Conservation (phyloP, 768 basidiomycete genomes). For the Calocera viscosa region DNA sequence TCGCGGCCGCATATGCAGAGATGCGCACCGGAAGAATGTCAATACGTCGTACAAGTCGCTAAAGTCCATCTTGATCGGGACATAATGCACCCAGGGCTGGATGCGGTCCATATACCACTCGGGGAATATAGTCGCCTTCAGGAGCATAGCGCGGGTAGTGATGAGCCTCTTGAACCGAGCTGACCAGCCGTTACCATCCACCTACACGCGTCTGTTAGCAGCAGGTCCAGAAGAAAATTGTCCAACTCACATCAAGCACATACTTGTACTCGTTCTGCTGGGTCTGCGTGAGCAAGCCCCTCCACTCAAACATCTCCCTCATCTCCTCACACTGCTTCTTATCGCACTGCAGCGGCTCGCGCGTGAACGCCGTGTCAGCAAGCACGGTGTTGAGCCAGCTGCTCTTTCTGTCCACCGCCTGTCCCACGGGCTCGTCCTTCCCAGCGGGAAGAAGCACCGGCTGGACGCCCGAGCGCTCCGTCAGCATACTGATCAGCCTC, state of each 20-base stretch:
- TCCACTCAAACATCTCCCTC: slow-evolving; percentile 18
- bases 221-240: background rate
- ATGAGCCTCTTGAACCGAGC: slow-evolving; percentile 29
- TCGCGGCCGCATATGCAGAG: background rate
- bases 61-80: slow-evolving; percentile 30
- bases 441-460: background rate
- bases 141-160: slow-evolving; percentile 23
- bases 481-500: slow-evolving; percentile 13
- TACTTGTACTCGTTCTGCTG: slow-evolving; percentile 26
- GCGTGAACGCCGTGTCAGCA: slow-evolving; percentile 25
- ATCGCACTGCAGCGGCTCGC: slow-evolving; percentile 24
- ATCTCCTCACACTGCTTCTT: slow-evolving; percentile 17
- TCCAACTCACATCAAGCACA: slow-evolving; percentile 23
- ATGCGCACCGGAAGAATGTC: slow-evolving; percentile 19
- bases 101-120: slow-evolving; percentile 5
- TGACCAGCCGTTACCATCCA: slow-evolving; percentile 30
- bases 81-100: slow-evolving; percentile 19
- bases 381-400: slow-evolving; percentile 19
- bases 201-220: background rate
- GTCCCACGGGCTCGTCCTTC: background rate
- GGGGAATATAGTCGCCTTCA: slow-evolving; percentile 28
- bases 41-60: slow-evolving; percentile 31
- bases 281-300: slow-evolving; percentile 17
- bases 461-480: background rate
- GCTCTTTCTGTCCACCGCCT: background rate